These are phyloP conservation scores for Fusarium staphyleae DNA, from an alignment of 2,329 filamentous ascomycete species.

Conservation along the genomic window DNA sequence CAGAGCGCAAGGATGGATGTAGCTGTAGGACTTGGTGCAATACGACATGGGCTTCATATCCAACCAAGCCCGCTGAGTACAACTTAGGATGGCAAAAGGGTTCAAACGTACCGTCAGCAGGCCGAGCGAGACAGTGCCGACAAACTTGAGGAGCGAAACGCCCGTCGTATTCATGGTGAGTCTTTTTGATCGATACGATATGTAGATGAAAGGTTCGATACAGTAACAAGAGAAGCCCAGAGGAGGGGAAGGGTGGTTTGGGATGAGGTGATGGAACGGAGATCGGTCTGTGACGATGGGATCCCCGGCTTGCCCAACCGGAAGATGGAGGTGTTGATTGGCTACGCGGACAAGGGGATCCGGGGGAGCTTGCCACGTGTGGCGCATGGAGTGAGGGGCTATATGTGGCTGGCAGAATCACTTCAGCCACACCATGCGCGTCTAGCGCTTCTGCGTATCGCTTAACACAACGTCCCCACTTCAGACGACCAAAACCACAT, in stretches of 20 bases:
- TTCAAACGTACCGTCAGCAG: constrained; percentile 76
- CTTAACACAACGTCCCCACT: constrained; percentile 26
- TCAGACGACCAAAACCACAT: constrained; percentile 23
- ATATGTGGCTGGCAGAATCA: neutral
- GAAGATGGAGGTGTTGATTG: constrained; percentile 19
- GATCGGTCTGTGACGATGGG: constrained; percentile 27
- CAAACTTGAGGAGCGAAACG: constrained; percentile 86
- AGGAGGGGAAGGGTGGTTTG: constrained; percentile 7
- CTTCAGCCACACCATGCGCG: neutral
- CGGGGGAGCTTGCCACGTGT: constrained; percentile 6
- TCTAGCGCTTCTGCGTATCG: constrained; percentile 29
- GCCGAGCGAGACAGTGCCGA: constrained; percentile 88
- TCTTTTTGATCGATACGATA: neutral
- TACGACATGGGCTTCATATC: constrained; percentile 19
- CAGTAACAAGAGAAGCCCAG: neutral
- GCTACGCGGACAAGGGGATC: constrained; percentile 15
- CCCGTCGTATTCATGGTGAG: constrained; percentile 68
- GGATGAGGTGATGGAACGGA: constrained; percentile 29
- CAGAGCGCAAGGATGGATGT: neutral
- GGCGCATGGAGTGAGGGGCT: constrained; percentile 5
- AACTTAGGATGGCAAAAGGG: neutral
- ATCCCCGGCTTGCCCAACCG: constrained; percentile 12
- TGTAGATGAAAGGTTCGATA: neutral
- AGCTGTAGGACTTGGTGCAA: neutral
- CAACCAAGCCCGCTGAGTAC: neutral